phyloP scores from a whole-genome alignment of 2,329 filamentous ascomycete genomes.

The Thelonectria rubi region DNA sequence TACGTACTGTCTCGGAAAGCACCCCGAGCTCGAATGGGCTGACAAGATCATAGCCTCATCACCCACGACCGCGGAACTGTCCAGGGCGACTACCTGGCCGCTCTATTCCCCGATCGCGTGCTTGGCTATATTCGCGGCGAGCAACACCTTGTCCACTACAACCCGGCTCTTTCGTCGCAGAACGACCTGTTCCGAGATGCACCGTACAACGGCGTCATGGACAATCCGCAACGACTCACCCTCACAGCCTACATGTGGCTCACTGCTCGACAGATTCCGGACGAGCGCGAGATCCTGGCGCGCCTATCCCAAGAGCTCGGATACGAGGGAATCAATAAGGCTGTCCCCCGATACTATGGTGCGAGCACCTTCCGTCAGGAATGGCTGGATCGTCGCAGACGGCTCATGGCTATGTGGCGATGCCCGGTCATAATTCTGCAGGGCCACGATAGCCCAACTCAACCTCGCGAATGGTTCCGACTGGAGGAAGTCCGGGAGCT shows the following conservation, averaged over 20 bases:
- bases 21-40: neutral
- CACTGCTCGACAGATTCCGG: neutral
- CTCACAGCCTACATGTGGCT: neutral
- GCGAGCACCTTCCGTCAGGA: conserved; percentile 17
- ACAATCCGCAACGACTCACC: neutral
- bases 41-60: neutral
- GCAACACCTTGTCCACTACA: neutral
- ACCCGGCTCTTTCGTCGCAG: neutral
- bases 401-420: conserved; percentile 2
- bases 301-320: conserved; percentile 7
- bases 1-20: neutral
- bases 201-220: neutral
- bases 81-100: neutral
- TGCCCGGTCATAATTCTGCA: conserved; percentile 14
- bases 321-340: conserved; percentile 10
- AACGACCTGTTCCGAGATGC: neutral
- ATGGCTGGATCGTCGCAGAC: conserved; percentile 9
- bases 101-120: neutral
- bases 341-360: conserved; percentile 7
- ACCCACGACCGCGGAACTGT: neutral
- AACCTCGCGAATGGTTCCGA: conserved; percentile 11
- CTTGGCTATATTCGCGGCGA: neutral
- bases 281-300: neutral
- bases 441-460: conserved; percentile 11
- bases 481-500: conserved; percentile 6